A percentile compares a stretch with the other conserved stretches of the same genome.
phyloP scores from a whole-genome alignment of 768 basidiomycete species.

The Lactarius quietus region DNA sequence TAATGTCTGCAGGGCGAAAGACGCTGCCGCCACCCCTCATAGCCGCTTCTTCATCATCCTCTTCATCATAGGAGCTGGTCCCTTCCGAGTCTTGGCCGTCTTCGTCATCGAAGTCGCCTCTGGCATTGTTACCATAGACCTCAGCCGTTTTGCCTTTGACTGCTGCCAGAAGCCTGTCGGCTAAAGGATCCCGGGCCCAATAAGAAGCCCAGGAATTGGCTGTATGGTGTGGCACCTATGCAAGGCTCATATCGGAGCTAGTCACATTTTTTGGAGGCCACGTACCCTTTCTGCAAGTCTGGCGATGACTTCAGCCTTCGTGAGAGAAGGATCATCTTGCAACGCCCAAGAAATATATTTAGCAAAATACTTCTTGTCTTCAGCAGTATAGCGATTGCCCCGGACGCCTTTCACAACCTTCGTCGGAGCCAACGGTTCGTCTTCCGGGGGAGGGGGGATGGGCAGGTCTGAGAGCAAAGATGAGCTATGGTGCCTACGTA shows the following conservation, averaged over 20 bases:
- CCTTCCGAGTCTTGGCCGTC: constrained; percentile 30
- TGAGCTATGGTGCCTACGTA: neutral
- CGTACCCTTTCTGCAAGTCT: constrained; percentile 55
- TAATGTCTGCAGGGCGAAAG: constrained; percentile 60
- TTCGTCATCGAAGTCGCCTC: constrained; percentile 32
- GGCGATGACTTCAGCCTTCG: constrained; percentile 51
- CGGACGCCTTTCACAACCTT: constrained; percentile 39
- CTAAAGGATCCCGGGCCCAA: constrained; percentile 19
- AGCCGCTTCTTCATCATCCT: constrained; percentile 34
- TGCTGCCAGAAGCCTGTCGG: constrained; percentile 13
- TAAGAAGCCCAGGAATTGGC: constrained; percentile 14
- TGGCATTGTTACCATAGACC: constrained; percentile 1
- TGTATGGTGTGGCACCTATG: constrained; percentile 25
- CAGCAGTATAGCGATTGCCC: constrained; percentile 62
- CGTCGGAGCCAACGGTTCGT: constrained; percentile 66
- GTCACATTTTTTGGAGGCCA: neutral
- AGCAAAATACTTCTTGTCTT: constrained; percentile 64
- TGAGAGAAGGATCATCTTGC: constrained; percentile 49
- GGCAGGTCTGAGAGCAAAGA: constrained; percentile 39
- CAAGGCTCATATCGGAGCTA: neutral
- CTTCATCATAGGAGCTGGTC: constrained; percentile 30
- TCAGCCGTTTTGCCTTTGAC: constrained; percentile 1
- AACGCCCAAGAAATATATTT: constrained; percentile 63
- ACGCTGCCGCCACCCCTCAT: constrained; percentile 52
- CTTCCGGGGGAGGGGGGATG: constrained; percentile 60